These are phyloP conservation scores for Galeopsis tetrahit DNA, from an alignment of 257 asterid species.

Conservation along the genomic window DNA sequence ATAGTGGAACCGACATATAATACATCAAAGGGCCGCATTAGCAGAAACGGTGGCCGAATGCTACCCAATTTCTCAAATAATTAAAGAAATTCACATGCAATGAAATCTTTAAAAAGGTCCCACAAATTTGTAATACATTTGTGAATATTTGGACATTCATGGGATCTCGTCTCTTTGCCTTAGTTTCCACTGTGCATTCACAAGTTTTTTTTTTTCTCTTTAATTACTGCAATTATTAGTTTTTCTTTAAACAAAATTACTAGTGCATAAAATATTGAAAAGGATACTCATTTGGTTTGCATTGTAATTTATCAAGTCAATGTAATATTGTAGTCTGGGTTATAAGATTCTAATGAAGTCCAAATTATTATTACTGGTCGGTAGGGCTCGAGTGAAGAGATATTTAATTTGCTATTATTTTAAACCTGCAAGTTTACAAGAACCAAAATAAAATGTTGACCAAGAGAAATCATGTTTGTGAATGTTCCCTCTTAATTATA, in stretches of 20 bases:
- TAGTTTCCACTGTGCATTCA: neutral
- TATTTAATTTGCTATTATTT: neutral
- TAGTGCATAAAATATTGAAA: neutral
- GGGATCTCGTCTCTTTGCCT: neutral
- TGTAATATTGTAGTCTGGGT: neutral
- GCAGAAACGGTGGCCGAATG: neutral
- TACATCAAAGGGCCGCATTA: constrained; percentile 30
- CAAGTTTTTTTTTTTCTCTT: neutral
- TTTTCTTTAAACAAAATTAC: constrained; percentile 1
- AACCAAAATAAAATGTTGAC: neutral
- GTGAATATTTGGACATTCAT: neutral
- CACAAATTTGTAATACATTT: constrained; percentile 28
- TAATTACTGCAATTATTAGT: neutral
- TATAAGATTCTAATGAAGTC: neutral
- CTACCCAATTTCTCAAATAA: constrained; percentile 2
- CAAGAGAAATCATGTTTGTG: neutral
- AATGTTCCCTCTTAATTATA: neutral
- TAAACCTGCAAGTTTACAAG: neutral
- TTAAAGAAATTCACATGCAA: constrained; percentile 36
- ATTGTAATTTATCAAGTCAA: neutral
- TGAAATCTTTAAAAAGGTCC: constrained; percentile 35
- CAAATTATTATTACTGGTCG: neutral
- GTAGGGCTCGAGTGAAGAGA: neutral
- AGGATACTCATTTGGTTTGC: neutral
- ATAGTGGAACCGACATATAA: constrained; percentile 38